Evolutionary conservation across 495 filamentous ascomycete genomes (phyloP).

Genomic region (Apodospora peruviana): DNA sequence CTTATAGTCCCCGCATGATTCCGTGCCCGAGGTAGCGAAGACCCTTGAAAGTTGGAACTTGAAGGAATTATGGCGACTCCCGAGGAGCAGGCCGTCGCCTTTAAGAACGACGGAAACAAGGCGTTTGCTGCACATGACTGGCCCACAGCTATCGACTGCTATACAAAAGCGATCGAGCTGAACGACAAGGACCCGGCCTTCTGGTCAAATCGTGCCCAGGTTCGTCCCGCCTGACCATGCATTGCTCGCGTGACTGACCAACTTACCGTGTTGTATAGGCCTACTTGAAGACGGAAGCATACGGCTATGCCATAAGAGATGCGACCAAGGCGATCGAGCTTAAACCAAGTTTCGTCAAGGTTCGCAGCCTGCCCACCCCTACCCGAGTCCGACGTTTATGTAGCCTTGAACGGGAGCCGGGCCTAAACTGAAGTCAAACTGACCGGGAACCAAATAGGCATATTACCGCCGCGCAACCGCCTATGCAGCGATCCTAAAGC

Average conservation of each 20-base stretch:
- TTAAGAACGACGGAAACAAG: constrained; percentile 93
- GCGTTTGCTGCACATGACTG: constrained; percentile 87
- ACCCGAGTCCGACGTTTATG: constrained; percentile 1
- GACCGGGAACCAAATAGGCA: constrained; percentile 48
- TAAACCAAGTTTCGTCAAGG: constrained; percentile 82
- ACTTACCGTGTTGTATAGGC: constrained; percentile 47
- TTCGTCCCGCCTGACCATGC: constrained; percentile 29
- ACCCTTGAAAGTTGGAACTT: not conserved
- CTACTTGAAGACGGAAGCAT: constrained; percentile 91
- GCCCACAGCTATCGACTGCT: constrained; percentile 75
- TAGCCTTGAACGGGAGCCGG: too few species aligned
- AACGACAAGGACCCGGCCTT: constrained; percentile 81
- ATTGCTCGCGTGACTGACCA: constrained; percentile 44
- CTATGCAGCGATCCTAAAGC: constrained; percentile 81
- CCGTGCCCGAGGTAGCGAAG: constrained; percentile 10
- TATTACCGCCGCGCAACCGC: constrained; percentile 93
- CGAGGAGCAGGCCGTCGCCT: constrained; percentile 60
- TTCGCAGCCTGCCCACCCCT: constrained; percentile 24
- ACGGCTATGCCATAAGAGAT: constrained; percentile 86
- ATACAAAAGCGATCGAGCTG: constrained; percentile 82
- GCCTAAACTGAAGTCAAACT: too few species aligned
- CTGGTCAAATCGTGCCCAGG: constrained; percentile 92
- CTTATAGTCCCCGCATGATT: constrained; percentile 5
- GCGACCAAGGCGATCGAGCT: constrained; percentile 92
- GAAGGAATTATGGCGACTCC: constrained; percentile 23